phyloP scores from a whole-genome alignment of 2,329 filamentous ascomycete genomes.

The Colletotrichum sp. region DNA sequence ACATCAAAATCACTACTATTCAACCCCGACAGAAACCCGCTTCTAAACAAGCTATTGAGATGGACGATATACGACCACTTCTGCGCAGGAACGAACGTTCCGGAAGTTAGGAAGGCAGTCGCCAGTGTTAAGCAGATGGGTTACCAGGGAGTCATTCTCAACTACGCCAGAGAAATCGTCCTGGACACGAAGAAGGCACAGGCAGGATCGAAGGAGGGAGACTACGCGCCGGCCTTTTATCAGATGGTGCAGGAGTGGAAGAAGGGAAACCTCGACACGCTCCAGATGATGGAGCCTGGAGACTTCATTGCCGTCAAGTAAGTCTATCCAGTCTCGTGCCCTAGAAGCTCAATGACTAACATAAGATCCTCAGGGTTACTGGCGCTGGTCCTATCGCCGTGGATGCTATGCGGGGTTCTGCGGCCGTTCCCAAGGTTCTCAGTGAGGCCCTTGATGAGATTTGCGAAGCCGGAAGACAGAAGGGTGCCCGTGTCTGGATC shows the following conservation, averaged over 20 bases:
- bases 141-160: slow-evolving; percentile 83
- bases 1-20: slow-evolving; percentile 36
- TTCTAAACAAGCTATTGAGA: slow-evolving; percentile 74
- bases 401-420: slow-evolving; percentile 65
- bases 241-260: slow-evolving; percentile 75
- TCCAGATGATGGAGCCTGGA: slow-evolving; percentile 68
- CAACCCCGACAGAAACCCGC: slow-evolving; percentile 76
- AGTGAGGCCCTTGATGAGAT: slow-evolving; percentile 74
- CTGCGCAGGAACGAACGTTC: slow-evolving; percentile 78
- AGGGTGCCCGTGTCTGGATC: slow-evolving; percentile 77
- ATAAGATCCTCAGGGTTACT: slow-evolving; percentile 63
- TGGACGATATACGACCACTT: slow-evolving; percentile 91
- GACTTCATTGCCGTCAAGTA: slow-evolving; percentile 72
- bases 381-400: slow-evolving; percentile 80
- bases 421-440: slow-evolving; percentile 68
- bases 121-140: slow-evolving; percentile 73
- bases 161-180: slow-evolving; percentile 85
- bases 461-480: slow-evolving; percentile 72
- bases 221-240: slow-evolving; percentile 28
- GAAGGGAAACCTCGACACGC: slow-evolving; percentile 75
- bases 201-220: slow-evolving; percentile 50
- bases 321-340: slow-evolving; percentile 21
- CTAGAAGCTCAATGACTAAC: not conserved
- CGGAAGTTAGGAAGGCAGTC: slow-evolving; percentile 72
- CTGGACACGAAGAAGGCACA: slow-evolving; percentile 53